Evolutionary conservation across 2,329 filamentous ascomycete species (phyloP).

Genomic region (Ascochyta pisi): DNA sequence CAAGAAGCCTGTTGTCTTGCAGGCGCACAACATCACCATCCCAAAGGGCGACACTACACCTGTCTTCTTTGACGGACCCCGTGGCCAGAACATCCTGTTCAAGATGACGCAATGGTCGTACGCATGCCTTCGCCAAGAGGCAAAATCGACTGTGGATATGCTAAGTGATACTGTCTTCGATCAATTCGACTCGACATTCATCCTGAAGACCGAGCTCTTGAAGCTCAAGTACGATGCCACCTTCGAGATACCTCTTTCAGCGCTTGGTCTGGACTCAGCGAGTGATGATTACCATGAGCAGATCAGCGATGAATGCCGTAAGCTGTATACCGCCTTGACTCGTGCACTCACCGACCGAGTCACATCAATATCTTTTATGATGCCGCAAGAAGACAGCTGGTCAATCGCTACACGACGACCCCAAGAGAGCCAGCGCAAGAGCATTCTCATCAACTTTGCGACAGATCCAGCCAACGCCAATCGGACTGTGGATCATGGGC

Average conservation of each 20-base stretch:
- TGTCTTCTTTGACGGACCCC: constrained; percentile 76
- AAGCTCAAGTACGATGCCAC: constrained; percentile 63
- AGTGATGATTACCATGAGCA: constrained; percentile 36
- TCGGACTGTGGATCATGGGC: constrained; percentile 86
- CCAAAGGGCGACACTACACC: constrained; percentile 61
- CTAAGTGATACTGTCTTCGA: constrained; percentile 76
- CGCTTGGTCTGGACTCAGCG: constrained; percentile 34
- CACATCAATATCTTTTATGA: constrained; percentile 62
- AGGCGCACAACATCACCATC: constrained; percentile 46
- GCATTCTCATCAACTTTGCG: constrained; percentile 70
- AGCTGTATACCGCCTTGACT: constrained; percentile 69
- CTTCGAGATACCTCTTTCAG: constrained; percentile 49
- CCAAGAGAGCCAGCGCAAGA: constrained; percentile 38
- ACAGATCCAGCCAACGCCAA: constrained; percentile 75
- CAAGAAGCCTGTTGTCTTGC: constrained; percentile 67
- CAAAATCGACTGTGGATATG: constrained; percentile 74
- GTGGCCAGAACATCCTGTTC: constrained; percentile 81
- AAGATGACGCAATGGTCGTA: constrained; percentile 93
- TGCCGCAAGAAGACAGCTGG: constrained; percentile 46
- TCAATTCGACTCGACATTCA: constrained; percentile 86
- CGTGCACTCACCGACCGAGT: constrained; percentile 79
- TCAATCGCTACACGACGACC: constrained; percentile 37
- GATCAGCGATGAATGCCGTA: constrained; percentile 55
- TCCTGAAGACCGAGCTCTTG: constrained; percentile 63
- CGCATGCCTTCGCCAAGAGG: constrained; percentile 73